Percentiles rank a stretch among this genome's conserved stretches.
These are phyloP conservation scores for Ceratobasidium sp. DNA, from an alignment of 1,284 basidiomycete species.

Conservation along the genomic window DNA sequence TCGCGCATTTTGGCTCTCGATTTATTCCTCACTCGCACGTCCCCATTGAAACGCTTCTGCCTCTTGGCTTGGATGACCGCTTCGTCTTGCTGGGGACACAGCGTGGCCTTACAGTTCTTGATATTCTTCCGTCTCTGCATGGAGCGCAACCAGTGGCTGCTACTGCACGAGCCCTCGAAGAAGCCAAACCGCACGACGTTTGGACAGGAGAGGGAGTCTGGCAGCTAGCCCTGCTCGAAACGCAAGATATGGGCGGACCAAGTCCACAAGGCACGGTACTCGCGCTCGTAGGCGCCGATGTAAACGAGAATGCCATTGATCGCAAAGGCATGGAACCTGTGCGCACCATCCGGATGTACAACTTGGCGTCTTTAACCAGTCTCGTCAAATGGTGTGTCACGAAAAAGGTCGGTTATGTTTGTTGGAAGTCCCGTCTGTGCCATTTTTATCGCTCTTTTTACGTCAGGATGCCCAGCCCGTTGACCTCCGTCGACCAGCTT, in stretches of 20 bases:
- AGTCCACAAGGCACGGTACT: conserved; percentile 80
- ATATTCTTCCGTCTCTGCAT: conserved; percentile 76
- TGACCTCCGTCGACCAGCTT: conserved; percentile 68
- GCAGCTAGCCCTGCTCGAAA: conserved; percentile 79
- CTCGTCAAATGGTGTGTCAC: conserved; percentile 78
- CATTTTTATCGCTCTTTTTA: conserved; percentile 33
- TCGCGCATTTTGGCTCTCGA: conserved; percentile 82
- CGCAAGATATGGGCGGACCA: conserved; percentile 70
- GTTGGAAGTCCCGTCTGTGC: conserved; percentile 44
- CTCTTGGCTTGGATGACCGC: conserved; percentile 68
- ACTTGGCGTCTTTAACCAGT: conserved; percentile 76
- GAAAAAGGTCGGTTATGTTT: conserved; percentile 66
- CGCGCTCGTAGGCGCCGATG: conserved; percentile 74
- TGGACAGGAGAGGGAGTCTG: conserved; percentile 83
- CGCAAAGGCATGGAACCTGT: conserved; percentile 66
- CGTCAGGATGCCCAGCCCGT: conserved; percentile 70
- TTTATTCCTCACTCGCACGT: conserved; percentile 82
- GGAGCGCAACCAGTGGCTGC: conserved; percentile 57
- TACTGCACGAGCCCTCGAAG: conserved; percentile 54
- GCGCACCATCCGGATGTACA: conserved; percentile 81
- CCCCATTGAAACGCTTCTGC: conserved; percentile 78
- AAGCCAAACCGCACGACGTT: conserved; percentile 70
- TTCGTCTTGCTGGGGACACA: conserved; percentile 80
- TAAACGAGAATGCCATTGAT: conserved; percentile 60
- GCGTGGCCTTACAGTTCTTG: conserved; percentile 79